These are phyloP conservation scores for Acanthamoeba triangularis DNA, from an alignment of 208 protist species.

Conservation along the genomic window DNA sequence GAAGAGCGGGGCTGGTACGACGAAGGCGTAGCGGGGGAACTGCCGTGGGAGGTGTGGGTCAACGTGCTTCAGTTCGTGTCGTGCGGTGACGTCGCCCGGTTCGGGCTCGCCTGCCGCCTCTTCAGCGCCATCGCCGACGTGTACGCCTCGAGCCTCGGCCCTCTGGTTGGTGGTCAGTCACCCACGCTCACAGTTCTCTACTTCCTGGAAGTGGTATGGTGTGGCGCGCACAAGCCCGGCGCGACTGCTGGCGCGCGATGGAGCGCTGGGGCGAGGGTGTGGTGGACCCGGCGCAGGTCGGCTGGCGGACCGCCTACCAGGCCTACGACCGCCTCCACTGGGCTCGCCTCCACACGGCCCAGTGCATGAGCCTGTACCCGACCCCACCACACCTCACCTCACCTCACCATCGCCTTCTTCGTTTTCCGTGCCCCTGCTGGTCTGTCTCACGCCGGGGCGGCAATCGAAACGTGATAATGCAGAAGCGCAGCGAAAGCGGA, in stretches of 20 bases:
- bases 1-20: not conserved
- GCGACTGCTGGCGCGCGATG: not conserved
- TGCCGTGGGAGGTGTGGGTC: slow-evolving; percentile 20
- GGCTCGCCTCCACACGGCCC: not conserved
- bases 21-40: not conserved
- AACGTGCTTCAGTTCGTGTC: not conserved
- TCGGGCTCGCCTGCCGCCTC: not conserved
- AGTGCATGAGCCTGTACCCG: not conserved
- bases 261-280: not conserved
- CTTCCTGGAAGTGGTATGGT: not conserved
- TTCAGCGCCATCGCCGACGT: not conserved
- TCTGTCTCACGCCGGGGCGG: no score
- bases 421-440: no score
- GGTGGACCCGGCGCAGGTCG: not conserved
- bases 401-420: no score
- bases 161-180: no score
- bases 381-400: no score
- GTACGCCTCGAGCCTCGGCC: not conserved
- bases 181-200: not conserved
- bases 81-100: not conserved
- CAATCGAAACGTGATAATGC: no score
- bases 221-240: not conserved
- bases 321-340: not conserved
- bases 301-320: not conserved
- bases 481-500: no score